phyloP scores from a whole-genome alignment of 1,284 basidiomycete genomes.

The Hemileia vastatrix region DNA sequence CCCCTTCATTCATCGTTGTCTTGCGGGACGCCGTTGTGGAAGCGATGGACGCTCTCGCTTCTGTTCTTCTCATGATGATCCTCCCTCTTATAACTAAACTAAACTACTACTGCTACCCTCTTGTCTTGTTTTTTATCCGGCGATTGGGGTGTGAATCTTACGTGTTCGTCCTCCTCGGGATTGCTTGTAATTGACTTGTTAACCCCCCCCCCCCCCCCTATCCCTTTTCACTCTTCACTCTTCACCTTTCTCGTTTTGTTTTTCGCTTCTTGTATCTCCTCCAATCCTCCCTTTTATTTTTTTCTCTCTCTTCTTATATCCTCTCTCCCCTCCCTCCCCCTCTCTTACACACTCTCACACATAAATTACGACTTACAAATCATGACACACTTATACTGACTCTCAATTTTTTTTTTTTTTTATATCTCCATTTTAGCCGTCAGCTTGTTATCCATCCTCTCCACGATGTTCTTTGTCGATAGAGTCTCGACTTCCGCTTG shows the following conservation, averaged over 20 bases:
- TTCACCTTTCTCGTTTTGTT: no score
- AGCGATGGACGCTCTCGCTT: no score
- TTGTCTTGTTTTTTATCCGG: no score
- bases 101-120: no score
- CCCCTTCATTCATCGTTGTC: no score
- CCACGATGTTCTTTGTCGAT: no score
- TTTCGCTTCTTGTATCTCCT: background rate
- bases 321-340: slow-evolving; percentile 1
- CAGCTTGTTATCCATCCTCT: background rate
- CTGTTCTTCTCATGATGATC: no score
- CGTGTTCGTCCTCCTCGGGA: no score
- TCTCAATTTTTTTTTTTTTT: background rate
- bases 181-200: no score
- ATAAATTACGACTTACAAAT: background rate
- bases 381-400: background rate
- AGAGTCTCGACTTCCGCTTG: background rate
- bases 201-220: background rate
- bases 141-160: no score
- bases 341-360: background rate
- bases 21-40: no score
- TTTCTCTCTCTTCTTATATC: background rate
- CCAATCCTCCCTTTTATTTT: background rate
- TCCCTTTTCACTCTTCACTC: background rate
- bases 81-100: no score
- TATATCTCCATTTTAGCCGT: background rate